Conservation (phyloP, 306 rosid genomes). For the Quercus berberidifolia region DNA sequence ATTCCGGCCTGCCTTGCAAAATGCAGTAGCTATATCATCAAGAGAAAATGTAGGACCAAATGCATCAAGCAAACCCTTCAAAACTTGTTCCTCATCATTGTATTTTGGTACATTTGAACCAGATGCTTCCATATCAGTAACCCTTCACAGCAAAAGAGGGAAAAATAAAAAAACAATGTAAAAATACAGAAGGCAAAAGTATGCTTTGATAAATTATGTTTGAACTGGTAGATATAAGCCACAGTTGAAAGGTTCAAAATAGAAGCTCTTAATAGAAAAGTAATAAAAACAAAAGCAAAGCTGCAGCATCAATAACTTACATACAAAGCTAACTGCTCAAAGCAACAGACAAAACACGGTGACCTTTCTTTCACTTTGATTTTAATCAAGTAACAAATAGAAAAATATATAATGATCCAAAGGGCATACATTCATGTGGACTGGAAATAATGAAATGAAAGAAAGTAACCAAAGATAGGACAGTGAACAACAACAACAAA, state of each 20-base stretch:
- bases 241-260: neutral
- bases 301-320: too few species aligned
- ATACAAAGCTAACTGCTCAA: neutral
- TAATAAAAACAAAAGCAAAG: neutral
- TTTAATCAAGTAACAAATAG: too few species aligned
- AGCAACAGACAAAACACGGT: neutral
- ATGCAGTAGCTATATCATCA: conserved; percentile 77
- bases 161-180: neutral
- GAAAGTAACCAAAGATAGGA: too few species aligned
- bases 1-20: conserved; percentile 56
- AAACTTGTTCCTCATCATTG: conserved; percentile 50
- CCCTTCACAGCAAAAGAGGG: neutral
- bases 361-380: neutral
- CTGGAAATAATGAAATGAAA: too few species aligned
- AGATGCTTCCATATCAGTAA: conserved; percentile 48
- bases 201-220: neutral
- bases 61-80: conserved; percentile 59
- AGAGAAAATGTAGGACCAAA: conserved; percentile 62
- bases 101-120: conserved; percentile 21
- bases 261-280: neutral
- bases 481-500: too few species aligned
- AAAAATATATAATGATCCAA: too few species aligned
- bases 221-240: neutral
- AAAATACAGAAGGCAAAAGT: neutral
- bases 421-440: too few species aligned